phyloP scores from a whole-genome alignment of 371 early-diverging fungal species.

The Capillidium rhysosporum region DNA sequence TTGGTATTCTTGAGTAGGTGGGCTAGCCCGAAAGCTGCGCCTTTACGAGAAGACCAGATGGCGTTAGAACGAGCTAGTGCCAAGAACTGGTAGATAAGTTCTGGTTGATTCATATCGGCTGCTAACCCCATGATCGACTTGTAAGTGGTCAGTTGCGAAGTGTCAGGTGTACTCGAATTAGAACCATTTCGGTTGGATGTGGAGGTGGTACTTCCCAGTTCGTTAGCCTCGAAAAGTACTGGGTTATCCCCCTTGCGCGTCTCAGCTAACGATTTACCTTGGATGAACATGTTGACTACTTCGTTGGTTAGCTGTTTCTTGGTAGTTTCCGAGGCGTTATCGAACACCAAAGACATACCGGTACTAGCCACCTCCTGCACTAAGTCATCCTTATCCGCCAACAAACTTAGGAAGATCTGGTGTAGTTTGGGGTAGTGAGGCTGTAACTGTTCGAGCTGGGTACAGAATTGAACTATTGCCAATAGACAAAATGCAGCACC shows the following conservation, averaged over 20 bases:
- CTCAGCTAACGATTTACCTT: conserved; percentile 31
- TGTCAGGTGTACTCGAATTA: conserved; percentile 40
- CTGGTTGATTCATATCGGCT: conserved; percentile 80
- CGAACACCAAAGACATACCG: conserved; percentile 71
- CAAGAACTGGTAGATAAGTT: conserved; percentile 89
- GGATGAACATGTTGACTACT: conserved; percentile 35
- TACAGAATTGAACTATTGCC: conserved; percentile 58
- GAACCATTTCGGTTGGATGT: too few species aligned
- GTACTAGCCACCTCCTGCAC: conserved; percentile 72
- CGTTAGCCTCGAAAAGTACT: conserved; percentile 44
- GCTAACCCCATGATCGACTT: conserved; percentile 71
- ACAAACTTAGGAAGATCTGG: conserved; percentile 45
- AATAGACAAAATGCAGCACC: conserved; percentile 71
- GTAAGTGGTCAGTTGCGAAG: conserved; percentile 59
- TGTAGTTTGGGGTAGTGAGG: conserved; percentile 25
- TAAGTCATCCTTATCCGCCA: conserved; percentile 61
- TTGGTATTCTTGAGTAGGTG: conserved; percentile 57
- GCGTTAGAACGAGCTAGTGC: conserved; percentile 76
- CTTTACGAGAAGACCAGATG: conserved; percentile 77
- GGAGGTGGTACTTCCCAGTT: conserved; percentile 23
- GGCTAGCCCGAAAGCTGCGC: conserved; percentile 74
- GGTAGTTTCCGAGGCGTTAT: conserved; percentile 49
- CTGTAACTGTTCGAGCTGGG: conserved; percentile 21
- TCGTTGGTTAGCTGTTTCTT: conserved; percentile 39
- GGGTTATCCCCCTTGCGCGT: conserved; percentile 52